phyloP scores from a whole-genome alignment of 768 basidiomycete species.

The Suillus spraguei region DNA sequence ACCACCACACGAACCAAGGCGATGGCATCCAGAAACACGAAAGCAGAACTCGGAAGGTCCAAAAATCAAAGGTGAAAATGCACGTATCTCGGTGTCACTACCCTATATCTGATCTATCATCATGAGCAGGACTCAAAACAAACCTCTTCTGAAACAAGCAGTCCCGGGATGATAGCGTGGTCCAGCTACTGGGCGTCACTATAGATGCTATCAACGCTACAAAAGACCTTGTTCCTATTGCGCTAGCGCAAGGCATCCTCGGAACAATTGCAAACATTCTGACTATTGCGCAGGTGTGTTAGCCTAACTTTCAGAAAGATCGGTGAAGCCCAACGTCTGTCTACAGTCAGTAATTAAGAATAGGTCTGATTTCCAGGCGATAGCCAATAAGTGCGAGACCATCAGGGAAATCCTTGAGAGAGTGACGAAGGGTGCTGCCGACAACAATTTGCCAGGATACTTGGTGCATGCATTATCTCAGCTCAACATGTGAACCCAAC shows the following conservation, averaged over 20 bases:
- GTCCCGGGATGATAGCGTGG: background rate
- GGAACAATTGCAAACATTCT: background rate
- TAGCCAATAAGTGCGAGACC: background rate
- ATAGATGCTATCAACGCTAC: background rate
- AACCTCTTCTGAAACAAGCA: background rate
- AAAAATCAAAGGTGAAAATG: background rate
- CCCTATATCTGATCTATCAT: background rate
- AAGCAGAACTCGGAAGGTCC: background rate
- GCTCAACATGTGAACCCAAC: constrained; percentile 1
- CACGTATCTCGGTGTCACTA: too few relatives aligned
- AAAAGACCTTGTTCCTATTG: background rate
- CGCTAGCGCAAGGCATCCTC: background rate
- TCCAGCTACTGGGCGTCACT: background rate
- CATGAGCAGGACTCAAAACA: background rate
- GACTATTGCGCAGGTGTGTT: constrained; percentile 1
- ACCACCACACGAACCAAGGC: background rate
- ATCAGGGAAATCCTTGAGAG: background rate
- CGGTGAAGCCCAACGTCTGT: background rate
- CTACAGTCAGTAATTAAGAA: constrained; percentile 1
- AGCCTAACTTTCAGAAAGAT: too few relatives aligned
- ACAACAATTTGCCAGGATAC: background rate
- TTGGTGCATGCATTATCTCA: background rate
- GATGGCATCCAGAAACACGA: too few relatives aligned
- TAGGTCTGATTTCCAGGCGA: background rate
- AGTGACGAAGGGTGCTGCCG: background rate